Conservation (phyloP, 176 grass and related monocot genomes). For the Saccharum spontaneum region DNA sequence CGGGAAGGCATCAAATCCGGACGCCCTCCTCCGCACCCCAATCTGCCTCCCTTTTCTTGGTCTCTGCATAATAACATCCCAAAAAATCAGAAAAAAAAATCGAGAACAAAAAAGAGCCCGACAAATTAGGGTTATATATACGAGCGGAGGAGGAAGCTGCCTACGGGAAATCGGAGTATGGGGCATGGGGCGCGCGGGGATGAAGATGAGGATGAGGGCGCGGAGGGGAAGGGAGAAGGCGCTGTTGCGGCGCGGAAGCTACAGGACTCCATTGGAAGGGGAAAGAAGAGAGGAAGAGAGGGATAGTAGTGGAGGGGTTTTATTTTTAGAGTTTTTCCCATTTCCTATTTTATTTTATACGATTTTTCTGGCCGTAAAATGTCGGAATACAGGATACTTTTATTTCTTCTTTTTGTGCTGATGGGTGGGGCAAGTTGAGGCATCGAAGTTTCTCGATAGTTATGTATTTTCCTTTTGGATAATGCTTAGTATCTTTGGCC, state of each 20-base stretch:
- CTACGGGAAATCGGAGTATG: slow-evolving; percentile 30
- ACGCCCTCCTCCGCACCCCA: slow-evolving; percentile 54
- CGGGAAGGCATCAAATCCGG: slow-evolving; percentile 58
- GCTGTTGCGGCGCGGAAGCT: slow-evolving; percentile 57
- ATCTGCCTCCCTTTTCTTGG: slow-evolving; percentile 39
- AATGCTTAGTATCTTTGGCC: neutral
- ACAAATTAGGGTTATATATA: slow-evolving; percentile 13
- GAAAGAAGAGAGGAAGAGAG: slow-evolving; percentile 26
- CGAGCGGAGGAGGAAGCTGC: neutral
- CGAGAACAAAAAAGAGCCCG: neutral
- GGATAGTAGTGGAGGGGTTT: slow-evolving; percentile 27
- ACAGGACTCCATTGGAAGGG: slow-evolving; percentile 58
- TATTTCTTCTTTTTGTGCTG: neutral
- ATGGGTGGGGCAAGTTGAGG: neutral
- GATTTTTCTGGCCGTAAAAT: slow-evolving; percentile 36
- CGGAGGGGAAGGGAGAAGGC: slow-evolving; percentile 50
- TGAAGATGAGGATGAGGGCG: slow-evolving; percentile 36
- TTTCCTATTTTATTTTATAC: neutral
- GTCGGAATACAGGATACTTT: neutral
- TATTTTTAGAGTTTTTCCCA: slow-evolving; percentile 22
- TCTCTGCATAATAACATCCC: slow-evolving; percentile 25
- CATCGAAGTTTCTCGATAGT: neutral
- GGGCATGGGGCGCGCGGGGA: slow-evolving; percentile 19
- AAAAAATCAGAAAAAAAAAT: neutral
- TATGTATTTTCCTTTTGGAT: neutral